Evolutionary conservation across 192 early-diverging fungal genomes (phyloP).

Genomic region (Coemansia sp.): DNA sequence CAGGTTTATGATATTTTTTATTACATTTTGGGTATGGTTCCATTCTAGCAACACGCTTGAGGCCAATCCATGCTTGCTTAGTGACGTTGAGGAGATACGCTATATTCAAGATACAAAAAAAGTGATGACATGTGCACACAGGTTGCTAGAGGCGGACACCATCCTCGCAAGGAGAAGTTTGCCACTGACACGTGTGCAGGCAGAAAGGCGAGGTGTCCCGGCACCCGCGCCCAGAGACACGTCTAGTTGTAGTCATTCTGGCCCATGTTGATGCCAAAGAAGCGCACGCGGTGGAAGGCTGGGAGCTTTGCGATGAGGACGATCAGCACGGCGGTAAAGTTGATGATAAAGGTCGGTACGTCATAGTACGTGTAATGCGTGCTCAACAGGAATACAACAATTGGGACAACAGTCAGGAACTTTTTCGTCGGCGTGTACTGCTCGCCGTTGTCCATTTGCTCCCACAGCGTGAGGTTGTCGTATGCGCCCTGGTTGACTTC

Average conservation of each 20-base stretch:
- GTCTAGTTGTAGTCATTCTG: slow-evolving; percentile 47
- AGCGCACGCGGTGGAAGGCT: slow-evolving; percentile 79
- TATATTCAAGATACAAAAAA: background rate
- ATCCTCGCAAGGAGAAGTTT: background rate
- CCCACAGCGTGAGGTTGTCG: slow-evolving; percentile 94
- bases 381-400: slow-evolving; percentile 90
- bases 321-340: slow-evolving; percentile 78
- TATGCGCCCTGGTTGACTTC: slow-evolving; percentile 91
- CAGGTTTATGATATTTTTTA: background rate
- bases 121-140: background rate
- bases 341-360: slow-evolving; percentile 83
- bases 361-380: slow-evolving; percentile 98
- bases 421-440: slow-evolving; percentile 99
- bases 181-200: background rate
- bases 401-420: slow-evolving; percentile 92
- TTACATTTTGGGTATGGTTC: background rate
- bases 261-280: slow-evolving; percentile 90
- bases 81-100: background rate
- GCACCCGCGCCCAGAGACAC: background rate
- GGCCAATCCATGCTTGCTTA: too few species aligned
- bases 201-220: background rate
- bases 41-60: background rate
- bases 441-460: slow-evolving; percentile 97
- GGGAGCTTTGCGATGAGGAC: slow-evolving; percentile 93
- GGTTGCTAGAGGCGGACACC: background rate